These are phyloP conservation scores for Pseudogymnoascus sp. DNA, from an alignment of 2,329 filamentous ascomycete species.

Conservation along the genomic window DNA sequence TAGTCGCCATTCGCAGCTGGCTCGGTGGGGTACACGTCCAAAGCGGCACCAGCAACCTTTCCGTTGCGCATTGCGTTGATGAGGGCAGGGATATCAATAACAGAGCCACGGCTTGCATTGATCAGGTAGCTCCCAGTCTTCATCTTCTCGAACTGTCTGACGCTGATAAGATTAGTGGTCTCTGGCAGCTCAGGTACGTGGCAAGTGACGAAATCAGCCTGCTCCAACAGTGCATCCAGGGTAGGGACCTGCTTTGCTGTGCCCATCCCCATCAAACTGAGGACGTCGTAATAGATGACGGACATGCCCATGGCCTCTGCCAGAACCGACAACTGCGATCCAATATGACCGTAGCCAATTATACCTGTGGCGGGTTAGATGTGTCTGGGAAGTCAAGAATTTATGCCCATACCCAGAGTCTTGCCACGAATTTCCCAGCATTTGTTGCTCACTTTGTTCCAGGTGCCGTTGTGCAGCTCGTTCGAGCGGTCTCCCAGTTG, in stretches of 20 bases:
- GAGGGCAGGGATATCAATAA: conserved; percentile 89
- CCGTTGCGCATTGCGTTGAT: conserved; percentile 80
- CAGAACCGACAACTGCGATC: conserved; percentile 88
- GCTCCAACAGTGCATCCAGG: conserved; percentile 67
- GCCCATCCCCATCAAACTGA: conserved; percentile 91
- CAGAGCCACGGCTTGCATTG: conserved; percentile 88
- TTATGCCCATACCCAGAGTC: conserved; percentile 62
- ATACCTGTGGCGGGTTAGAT: conserved; percentile 52
- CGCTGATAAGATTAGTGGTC: conserved; percentile 88
- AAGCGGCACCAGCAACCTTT: conserved; percentile 86
- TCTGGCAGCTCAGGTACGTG: conserved; percentile 92
- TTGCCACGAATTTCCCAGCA: conserved; percentile 99
- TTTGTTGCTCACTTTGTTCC: conserved; percentile 95
- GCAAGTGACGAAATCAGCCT: conserved; percentile 86
- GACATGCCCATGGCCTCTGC: conserved; percentile 97
- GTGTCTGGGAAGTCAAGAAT: not conserved
- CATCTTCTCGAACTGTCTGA: conserved; percentile 75
- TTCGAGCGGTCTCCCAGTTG: conserved; percentile 89
- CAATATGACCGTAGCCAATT: conserved; percentile 95
- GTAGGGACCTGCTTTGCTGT: conserved; percentile 77
- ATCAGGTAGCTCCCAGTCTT: conserved; percentile 89
- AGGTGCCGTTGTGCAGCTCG: conserved; percentile 88
- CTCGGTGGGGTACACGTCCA: conserved; percentile 94
- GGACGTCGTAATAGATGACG: conserved; percentile 93
- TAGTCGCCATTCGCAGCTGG: conserved; percentile 92